A percentile compares a stretch with the other conserved stretches of the same genome.
These are phyloP conservation scores for Tieghemiomyces parasiticus DNA, from an alignment of 192 early-diverging fungal genomes.

Conservation along the genomic window DNA sequence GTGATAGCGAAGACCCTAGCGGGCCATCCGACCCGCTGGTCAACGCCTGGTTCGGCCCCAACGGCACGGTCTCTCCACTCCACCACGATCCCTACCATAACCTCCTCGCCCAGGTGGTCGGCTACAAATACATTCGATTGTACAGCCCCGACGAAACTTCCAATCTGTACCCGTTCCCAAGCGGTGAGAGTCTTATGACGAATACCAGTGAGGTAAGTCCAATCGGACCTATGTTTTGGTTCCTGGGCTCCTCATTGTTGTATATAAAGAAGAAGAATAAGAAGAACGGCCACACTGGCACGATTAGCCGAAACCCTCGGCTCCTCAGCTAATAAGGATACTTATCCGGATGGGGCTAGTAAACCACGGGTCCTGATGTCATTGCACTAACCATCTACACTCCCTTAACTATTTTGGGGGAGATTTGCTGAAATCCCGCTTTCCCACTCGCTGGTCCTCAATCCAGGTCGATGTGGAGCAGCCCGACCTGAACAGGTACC, in stretches of 20 bases:
- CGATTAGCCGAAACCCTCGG: too few relatives aligned
- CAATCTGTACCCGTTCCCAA: conserved; percentile 44
- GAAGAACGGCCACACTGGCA: too few relatives aligned
- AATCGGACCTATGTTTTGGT: too few relatives aligned
- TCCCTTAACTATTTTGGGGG: too few relatives aligned
- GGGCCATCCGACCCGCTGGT: conserved; percentile 26
- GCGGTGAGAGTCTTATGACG: conserved; percentile 26
- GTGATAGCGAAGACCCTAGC: neutral
- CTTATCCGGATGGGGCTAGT: too few relatives aligned
- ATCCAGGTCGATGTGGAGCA: conserved; percentile 52
- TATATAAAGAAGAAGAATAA: too few relatives aligned
- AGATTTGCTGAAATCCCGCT: too few relatives aligned
- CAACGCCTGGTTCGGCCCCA: conserved; percentile 70
- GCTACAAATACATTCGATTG: conserved; percentile 60
- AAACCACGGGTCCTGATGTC: too few relatives aligned
- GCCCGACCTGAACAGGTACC: conserved; percentile 37
- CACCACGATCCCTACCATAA: conserved; percentile 75
- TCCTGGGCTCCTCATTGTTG: too few relatives aligned
- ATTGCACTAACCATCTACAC: too few relatives aligned
- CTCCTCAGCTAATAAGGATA: too few relatives aligned
- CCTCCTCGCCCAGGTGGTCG: conserved; percentile 70
- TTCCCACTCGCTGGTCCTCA: too few relatives aligned
- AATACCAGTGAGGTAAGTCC: conserved; percentile 62
- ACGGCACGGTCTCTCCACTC: conserved; percentile 65
- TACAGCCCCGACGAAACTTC: conserved; percentile 44